Conservation (phyloP, 257 asterid species). For the Pogostemon cablin region DNA sequence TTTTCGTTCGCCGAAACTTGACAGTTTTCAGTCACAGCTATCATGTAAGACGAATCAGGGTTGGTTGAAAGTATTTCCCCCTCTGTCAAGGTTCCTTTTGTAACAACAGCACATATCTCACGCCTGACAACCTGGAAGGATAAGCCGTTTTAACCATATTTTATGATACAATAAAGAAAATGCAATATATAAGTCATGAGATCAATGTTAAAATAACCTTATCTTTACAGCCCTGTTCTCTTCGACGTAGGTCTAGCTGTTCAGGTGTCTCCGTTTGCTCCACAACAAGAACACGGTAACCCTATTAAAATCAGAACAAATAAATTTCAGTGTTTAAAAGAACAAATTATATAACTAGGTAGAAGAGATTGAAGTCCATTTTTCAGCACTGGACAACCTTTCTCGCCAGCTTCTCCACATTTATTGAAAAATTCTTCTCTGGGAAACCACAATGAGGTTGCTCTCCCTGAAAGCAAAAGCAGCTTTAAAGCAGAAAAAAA, state of each 20-base stretch:
- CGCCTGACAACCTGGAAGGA: constrained; percentile 85
- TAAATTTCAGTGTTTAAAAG: constrained; percentile 20
- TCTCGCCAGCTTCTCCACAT: constrained; percentile 85
- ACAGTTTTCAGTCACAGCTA: constrained; percentile 82
- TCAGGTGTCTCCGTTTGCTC: constrained; percentile 99
- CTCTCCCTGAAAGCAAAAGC: constrained; percentile 71
- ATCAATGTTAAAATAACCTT: constrained; percentile 55
- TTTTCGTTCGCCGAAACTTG: constrained; percentile 50
- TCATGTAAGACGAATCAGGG: constrained; percentile 84
- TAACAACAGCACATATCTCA: constrained; percentile 88
- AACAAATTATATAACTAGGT: constrained; percentile 9
- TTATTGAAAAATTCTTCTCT: constrained; percentile 85
- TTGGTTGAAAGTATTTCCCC: constrained; percentile 79
- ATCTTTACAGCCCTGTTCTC: constrained; percentile 84
- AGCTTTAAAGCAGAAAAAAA: constrained; percentile 30
- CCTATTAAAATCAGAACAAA: constrained; percentile 54
- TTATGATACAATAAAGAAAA: constrained; percentile 12
- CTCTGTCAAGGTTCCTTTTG: constrained; percentile 94
- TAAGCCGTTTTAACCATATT: constrained; percentile 30
- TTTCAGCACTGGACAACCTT: constrained; percentile 57
- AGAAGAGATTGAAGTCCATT: constrained; percentile 5
- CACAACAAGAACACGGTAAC: constrained; percentile 93
- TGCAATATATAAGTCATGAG: constrained; percentile 5
- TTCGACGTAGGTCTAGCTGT: constrained; percentile 92
- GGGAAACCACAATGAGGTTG: constrained; percentile 99